phyloP scores from a whole-genome alignment of 495 filamentous ascomycete species.

The Hypoxylon fragiforme region DNA sequence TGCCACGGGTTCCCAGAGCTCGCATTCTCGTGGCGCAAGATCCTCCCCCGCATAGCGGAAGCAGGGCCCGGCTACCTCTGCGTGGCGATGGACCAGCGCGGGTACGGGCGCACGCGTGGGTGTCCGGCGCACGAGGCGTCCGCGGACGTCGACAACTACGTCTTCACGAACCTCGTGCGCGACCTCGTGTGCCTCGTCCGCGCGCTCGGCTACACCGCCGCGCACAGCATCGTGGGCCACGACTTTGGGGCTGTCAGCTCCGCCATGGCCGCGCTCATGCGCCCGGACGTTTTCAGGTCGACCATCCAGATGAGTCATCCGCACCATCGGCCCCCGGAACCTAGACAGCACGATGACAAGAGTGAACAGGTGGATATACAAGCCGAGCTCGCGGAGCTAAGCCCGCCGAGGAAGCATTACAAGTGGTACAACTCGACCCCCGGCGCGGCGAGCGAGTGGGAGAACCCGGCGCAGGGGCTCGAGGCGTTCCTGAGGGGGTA shows the following conservation, averaged over 20 bases:
- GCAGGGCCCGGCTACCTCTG: constrained; percentile 65
- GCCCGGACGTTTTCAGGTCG: constrained; percentile 66
- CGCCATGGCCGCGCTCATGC: constrained; percentile 60
- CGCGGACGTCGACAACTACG: constrained; percentile 59
- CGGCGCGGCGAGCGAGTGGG: constrained; percentile 61
- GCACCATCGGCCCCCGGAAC: constrained; percentile 29
- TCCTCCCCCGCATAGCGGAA: constrained; percentile 58
- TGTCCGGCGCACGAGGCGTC: constrained; percentile 56
- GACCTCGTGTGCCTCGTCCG: constrained; percentile 65
- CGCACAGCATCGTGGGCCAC: constrained; percentile 66
- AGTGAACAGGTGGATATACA: constrained; percentile 51
- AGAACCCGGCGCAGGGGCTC: constrained; percentile 54
- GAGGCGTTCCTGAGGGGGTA: constrained; percentile 65
- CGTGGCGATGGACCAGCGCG: constrained; percentile 68
- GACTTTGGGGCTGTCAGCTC: constrained; percentile 66
- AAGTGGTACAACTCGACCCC: constrained; percentile 69
- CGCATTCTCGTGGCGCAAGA: constrained; percentile 69
- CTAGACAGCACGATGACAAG: constrained; percentile 9
- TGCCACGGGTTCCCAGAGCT: constrained; percentile 71
- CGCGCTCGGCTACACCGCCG: constrained; percentile 60
- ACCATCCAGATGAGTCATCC: constrained; percentile 55
- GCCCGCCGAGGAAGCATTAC: constrained; percentile 65
- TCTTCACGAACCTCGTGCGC: constrained; percentile 60
- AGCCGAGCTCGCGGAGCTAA: constrained; percentile 54
- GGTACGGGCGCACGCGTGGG: constrained; percentile 67